Conservation (phyloP, 2,329 filamentous ascomycete species). For the Alternaria rosae region DNA sequence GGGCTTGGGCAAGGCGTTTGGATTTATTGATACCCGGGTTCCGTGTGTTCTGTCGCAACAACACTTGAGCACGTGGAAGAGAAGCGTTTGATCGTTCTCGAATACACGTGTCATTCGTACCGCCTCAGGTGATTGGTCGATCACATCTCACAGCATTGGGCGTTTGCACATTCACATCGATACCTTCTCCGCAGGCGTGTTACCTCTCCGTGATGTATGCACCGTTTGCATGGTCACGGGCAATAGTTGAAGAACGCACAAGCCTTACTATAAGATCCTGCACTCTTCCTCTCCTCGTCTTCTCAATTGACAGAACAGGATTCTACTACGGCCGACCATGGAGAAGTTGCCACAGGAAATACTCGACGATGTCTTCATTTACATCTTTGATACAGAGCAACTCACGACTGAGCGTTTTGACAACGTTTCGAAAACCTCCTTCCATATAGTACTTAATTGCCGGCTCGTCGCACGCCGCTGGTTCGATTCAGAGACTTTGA, state of each 20-base stretch:
- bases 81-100: not conserved
- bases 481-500: not conserved
- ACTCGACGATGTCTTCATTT: not conserved
- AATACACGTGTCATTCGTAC: not conserved
- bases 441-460: not conserved
- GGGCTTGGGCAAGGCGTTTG: not conserved
- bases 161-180: not conserved
- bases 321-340: not conserved
- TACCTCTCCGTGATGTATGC: not conserved
- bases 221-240: not conserved
- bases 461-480: not conserved
- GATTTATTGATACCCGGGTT: slow-evolving; percentile 4
- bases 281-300: not conserved
- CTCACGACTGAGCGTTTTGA: not conserved
- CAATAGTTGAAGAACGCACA: not conserved
- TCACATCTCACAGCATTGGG: not conserved
- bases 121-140: not conserved
- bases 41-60: not conserved
- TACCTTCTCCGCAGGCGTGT: not conserved
- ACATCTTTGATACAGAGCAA: not conserved
- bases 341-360: not conserved
- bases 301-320: not conserved
- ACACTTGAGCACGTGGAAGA: not conserved
- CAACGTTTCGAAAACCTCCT: not conserved
- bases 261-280: not conserved